Evolutionary conservation across 139 green algal genomes (phyloP).

Genomic region (Edaphochlamys debaryana): DNA sequence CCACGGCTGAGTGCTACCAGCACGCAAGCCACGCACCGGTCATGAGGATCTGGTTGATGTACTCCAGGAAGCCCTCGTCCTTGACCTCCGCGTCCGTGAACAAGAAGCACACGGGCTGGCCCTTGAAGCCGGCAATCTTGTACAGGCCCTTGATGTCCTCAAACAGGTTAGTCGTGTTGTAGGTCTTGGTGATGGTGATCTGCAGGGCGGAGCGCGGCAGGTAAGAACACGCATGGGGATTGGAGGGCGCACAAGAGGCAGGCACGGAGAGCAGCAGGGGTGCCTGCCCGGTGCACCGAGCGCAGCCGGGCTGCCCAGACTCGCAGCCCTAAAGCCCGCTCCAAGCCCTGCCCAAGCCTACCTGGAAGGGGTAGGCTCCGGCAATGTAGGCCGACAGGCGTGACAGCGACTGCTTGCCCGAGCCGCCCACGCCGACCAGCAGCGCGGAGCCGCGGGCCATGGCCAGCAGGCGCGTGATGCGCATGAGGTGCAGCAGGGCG

Average conservation of each 20-base stretch:
- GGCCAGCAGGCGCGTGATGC: slow-evolving; percentile 85
- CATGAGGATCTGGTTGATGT: slow-evolving; percentile 98
- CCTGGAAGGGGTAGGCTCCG: slow-evolving; percentile 84
- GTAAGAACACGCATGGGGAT: too few relatives aligned
- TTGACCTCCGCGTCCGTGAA: slow-evolving; percentile 96
- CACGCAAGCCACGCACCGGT: slow-evolving; percentile 74
- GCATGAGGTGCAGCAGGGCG: slow-evolving; percentile 90
- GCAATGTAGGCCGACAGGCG: slow-evolving; percentile 88
- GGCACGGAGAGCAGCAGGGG: neutral
- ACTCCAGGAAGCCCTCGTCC: slow-evolving; percentile 96
- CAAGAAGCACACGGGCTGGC: slow-evolving; percentile 90
- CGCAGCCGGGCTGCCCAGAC: too few relatives aligned
- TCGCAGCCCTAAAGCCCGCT: too few relatives aligned
- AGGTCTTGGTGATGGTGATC: slow-evolving; percentile 84
- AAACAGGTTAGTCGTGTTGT: slow-evolving; percentile 92
- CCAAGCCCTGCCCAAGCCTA: neutral
- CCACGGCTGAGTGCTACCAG: too few relatives aligned
- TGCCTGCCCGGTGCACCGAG: too few relatives aligned
- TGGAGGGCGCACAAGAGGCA: neutral
- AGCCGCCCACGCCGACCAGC: slow-evolving; percentile 94
- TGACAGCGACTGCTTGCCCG: slow-evolving; percentile 87
- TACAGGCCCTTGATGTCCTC: slow-evolving; percentile 97
- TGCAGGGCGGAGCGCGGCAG: slow-evolving; percentile 42
- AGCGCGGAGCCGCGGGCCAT: slow-evolving; percentile 91
- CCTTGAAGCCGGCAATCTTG: slow-evolving; percentile 95